Evolutionary conservation across 1,284 basidiomycete genomes (phyloP), one percentile per base, ranked within the genome.

Genomic region (Inonotus obliquus): DNA sequence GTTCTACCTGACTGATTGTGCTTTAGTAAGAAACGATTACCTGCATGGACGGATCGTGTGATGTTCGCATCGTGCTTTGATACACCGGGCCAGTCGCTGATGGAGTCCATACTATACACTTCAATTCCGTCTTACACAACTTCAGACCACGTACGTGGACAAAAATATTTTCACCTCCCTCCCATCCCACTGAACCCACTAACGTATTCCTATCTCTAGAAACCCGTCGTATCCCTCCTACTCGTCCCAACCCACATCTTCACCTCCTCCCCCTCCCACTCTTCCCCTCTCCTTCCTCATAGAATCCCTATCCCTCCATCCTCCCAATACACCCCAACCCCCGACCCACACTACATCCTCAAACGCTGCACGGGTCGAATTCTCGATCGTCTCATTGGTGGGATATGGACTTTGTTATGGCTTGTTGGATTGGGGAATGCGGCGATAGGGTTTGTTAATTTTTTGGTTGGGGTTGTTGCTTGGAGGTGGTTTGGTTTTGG

Each of bases 1-100:
- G 19, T 37, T 4, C 5, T 10, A 27, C 17, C 27, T 60, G 37
- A 25, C 45, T 14, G 39, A 57, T 62, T n/a, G 7, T 23, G 1
- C 56, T 68, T 64, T 55, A 92, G 86, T 71, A 74, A 76, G 27
- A 92, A 88, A 70, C 85, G 96, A 6, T 79, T 81, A 5, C 96
- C 96, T 0, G 89, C 95, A 21, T 99, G 95, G 92, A 98, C 96
- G 23, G 96, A 99, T 74, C 84, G 96, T 48, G 86, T 99, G 53
- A 77, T 99, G 67, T 97, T 94, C 72, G 81, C 90, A 1, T 92
- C 92, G 5, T 79, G 89, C 68, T 79, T 81, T n/a, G 92, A 93
- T 70, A 78, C 80, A 0, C 80, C 84, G 1, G 76, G 82, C 62
- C 69, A 75, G 57, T 87, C 87, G 0, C 72, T 75, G 52, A 85